phyloP scores from a whole-genome alignment of 2,329 filamentous ascomycete genomes.

The Penicillium decumbens region DNA sequence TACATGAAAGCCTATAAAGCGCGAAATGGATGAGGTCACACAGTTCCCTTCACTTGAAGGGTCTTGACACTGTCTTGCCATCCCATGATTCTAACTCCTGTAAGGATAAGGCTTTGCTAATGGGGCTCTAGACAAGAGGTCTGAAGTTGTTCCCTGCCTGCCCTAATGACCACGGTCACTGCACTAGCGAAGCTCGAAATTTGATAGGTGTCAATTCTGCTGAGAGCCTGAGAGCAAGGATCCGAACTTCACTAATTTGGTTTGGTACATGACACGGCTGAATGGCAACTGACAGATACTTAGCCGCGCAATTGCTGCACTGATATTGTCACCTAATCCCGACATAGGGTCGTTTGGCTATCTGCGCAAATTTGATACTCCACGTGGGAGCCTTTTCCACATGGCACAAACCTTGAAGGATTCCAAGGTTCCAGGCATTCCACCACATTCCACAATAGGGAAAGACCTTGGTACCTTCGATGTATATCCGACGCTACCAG shows the following conservation, averaged over 20 bases:
- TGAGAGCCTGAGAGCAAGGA: neutral
- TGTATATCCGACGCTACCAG: neutral
- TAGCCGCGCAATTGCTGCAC: neutral
- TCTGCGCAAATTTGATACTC: neutral
- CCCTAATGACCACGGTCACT: neutral
- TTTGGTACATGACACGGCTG: neutral
- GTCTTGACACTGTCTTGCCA: neutral
- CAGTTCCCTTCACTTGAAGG: neutral
- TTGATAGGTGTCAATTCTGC: neutral
- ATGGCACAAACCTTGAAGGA: neutral
- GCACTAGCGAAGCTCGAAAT: neutral
- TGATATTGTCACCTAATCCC: neutral
- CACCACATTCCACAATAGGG: neutral
- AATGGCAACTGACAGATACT: neutral
- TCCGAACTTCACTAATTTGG: neutral
- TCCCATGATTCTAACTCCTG: neutral
- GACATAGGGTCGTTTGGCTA: neutral
- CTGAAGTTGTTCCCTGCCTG: neutral
- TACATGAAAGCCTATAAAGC: neutral
- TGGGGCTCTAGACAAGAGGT: neutral
- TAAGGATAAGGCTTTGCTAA: neutral
- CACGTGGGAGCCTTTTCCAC: conserved; percentile 4
- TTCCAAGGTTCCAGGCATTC: neutral
- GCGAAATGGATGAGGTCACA: neutral
- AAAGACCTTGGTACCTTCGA: neutral